Base-by-base conservation (phyloP, 2,329 filamentous ascomycete species). In the Arthrobotrys iridis region DNA sequence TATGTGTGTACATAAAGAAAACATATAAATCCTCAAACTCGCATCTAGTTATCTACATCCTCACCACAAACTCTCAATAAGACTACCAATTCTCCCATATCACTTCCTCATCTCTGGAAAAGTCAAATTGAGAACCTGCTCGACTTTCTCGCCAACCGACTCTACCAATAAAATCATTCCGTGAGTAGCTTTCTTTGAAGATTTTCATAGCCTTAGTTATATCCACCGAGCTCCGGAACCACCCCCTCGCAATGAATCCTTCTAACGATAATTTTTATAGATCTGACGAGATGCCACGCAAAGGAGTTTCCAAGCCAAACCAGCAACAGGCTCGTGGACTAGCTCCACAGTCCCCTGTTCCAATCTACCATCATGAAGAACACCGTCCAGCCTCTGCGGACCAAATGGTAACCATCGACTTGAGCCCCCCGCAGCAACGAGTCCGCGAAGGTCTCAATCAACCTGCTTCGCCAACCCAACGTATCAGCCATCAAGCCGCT, bases 391-490 rank as follows among this genome's bases (percentile, higher is more conserved):
- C 33, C 4, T 3, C 40, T 13, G 33, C 35, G 13, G 8, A 1
- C 33, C 55, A 15, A 4, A 59, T 73, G 50, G 30, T 50, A 5
- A 45, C 52, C 5, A 40, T 73, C n/a, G 22, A 43, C n/a, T 43
- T 73, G 7, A 45, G 50, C 4, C 68, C 68, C 35, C 60, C 67
- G 4, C 33, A 33, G 18, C 11, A 18, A 13, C 5, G 35, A 6
- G 15, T 4, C 10, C 33, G 22, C 24, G 26, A 43, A n/a, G 30
- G 18, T 4, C 22, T 15, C 10, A 22, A 20, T 3, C n/a, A n/a
- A n/a, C 6, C 1, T 15, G 60, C 37, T 6, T 55, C 62, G 10
- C 41, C 33, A 28, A 33, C 10, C 1, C 59, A 57, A 20, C 60
- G 62, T 30, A 37, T 26, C 11, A 10, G 41, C 15, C 18, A 46